Percentiles rank a stretch among this genome's conserved stretches.
Evolutionary conservation across 1,284 basidiomycete genomes (phyloP).

Genomic region (Microbotryum intermedium): DNA sequence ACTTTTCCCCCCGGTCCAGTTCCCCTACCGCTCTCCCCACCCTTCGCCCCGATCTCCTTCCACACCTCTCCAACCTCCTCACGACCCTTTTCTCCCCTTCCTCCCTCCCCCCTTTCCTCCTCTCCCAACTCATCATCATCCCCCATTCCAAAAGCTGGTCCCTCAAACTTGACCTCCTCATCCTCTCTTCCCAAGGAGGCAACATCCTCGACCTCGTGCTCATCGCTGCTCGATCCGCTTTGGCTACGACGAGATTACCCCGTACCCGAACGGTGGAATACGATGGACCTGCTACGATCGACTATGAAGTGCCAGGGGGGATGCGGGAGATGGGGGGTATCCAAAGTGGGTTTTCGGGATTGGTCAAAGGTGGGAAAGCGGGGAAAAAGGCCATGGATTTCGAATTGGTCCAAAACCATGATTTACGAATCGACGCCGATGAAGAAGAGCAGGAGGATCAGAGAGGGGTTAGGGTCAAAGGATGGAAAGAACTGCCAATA

Average conservation of each 20-base stretch:
- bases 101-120: conserved; percentile 13
- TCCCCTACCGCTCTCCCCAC: conserved; percentile 19
- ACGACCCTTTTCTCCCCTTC: conserved; percentile 20
- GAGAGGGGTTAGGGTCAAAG: conserved; percentile 9
- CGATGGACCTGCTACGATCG: not conserved
- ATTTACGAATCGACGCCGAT: too few species aligned
- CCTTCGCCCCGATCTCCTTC: conserved; percentile 14
- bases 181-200: conserved; percentile 22
- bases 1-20: not conserved
- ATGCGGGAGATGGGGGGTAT: not conserved
- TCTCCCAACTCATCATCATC: conserved; percentile 26
- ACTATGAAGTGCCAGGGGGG: not conserved
- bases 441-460: conserved; percentile 13
- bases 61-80: conserved; percentile 23
- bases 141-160: conserved; percentile 23
- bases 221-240: conserved; percentile 21
- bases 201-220: conserved; percentile 22
- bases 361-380: conserved; percentile 30
- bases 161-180: conserved; percentile 27
- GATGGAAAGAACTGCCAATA: conserved; percentile 25
- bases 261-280: conserved; percentile 19
- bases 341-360: conserved; percentile 20
- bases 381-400: conserved; percentile 27
- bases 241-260: conserved; percentile 16
- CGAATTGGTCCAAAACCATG: conserved; percentile 9